phyloP scores from a whole-genome alignment of 192 early-diverging fungal species.

The Coemansia sp. region DNA sequence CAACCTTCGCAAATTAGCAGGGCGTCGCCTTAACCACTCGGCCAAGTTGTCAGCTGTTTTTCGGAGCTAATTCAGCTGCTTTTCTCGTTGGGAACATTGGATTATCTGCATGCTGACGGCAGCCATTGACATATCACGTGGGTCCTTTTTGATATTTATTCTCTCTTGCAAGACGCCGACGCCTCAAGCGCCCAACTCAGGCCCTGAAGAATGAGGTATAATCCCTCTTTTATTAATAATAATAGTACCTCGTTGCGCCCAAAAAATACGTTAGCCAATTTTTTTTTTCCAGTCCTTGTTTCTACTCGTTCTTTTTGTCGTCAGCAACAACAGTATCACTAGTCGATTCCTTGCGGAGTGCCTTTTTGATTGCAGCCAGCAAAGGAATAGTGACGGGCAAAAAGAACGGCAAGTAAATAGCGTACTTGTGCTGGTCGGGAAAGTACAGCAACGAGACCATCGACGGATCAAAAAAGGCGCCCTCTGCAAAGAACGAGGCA shows the following conservation, averaged over 20 bases:
- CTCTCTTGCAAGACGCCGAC: no score
- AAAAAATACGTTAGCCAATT: no score
- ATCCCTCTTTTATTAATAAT: no score
- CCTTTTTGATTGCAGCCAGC: slow-evolving; percentile 56
- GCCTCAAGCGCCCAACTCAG: no score
- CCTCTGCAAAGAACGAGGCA: slow-evolving; percentile 74
- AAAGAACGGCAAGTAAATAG: slow-evolving; percentile 96
- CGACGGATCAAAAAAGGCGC: slow-evolving; percentile 96
- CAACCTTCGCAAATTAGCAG: slow-evolving; percentile 50
- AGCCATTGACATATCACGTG: no score
- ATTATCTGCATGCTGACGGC: no score
- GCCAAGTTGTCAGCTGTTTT: slow-evolving; percentile 44
- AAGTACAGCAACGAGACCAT: slow-evolving; percentile 99
- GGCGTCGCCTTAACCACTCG: slow-evolving; percentile 70
- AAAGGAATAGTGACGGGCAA: slow-evolving; percentile 83
- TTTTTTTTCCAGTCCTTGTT: no score
- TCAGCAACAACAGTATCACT: not conserved
- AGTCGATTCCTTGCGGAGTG: not conserved
- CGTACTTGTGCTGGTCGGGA: slow-evolving; percentile 97
- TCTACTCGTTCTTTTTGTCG: slow-evolving; percentile 2
- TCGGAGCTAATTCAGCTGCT: not conserved
- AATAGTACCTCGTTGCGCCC: no score
- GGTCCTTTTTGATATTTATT: no score
- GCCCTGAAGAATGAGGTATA: no score
- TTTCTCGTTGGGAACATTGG: no score